phyloP scores from a whole-genome alignment of 305 asterid species.

The Striga hermonthica region DNA sequence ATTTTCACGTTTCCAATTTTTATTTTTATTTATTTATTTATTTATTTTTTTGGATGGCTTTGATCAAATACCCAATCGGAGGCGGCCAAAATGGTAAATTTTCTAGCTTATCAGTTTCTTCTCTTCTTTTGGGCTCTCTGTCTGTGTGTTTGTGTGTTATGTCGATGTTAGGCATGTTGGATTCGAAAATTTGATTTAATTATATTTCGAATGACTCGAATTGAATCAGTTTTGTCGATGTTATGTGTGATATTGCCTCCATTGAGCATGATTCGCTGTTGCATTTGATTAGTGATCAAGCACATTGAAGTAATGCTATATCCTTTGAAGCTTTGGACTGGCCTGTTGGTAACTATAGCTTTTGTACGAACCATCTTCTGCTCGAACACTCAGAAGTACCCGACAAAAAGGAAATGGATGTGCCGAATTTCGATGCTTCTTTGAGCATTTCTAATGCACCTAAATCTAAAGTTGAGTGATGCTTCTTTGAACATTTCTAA shows the following conservation, averaged over 20 bases:
- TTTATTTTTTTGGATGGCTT: too few relatives aligned
- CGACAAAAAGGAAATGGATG: conserved; percentile 44
- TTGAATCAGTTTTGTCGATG: too few relatives aligned
- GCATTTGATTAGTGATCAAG: neutral
- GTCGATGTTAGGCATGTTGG: neutral
- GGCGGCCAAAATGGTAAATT: conserved; percentile 36
- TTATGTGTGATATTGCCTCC: conserved; percentile 3
- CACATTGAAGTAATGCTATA: conserved; percentile 8
- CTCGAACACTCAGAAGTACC: conserved; percentile 48
- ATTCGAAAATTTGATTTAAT: neutral
- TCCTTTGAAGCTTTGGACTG: conserved; percentile 50
- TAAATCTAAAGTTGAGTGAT: conserved; percentile 46
- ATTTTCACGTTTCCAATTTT: too few relatives aligned
- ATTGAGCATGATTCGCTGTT: conserved; percentile 4
- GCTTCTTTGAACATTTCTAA: conserved; percentile 39
- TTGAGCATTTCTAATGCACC: conserved; percentile 37
- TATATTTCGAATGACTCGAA: too few relatives aligned
- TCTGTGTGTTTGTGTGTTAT: neutral
- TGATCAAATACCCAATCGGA: neutral
- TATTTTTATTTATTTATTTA: too few relatives aligned
- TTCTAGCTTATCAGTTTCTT: neutral
- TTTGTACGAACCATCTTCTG: conserved; percentile 57
- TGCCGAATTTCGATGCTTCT: conserved; percentile 36
- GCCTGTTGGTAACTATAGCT: conserved; percentile 63
- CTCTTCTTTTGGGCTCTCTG: neutral